Evolutionary conservation across 345 rosid genomes (phyloP), one percentile per base, ranked within the genome.

Genomic region (Citrus australasica): DNA sequence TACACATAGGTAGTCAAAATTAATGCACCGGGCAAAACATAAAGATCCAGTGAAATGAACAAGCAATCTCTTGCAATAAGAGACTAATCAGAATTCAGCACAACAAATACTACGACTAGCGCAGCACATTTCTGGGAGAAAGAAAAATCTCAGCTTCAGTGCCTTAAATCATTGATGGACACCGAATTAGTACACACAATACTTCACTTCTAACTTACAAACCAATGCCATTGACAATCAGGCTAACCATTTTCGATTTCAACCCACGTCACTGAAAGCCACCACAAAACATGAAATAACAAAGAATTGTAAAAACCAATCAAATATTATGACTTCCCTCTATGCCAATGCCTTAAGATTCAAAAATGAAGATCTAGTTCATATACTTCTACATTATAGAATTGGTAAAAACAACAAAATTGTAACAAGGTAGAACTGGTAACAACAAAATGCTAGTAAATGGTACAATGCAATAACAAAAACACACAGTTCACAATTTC

Each of bases 221-320:
- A 35, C 14, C n/a, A 27, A 22, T 75, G 70, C n/a, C 70, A 64
- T 48, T 30, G 78, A n/a, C 78, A 48, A 76, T 33, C 59, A 66
- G 32, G 14, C 27, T 58, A 63, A 48, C 8, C 38, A 51, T 48
- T 64, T 64, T 46, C 78, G 48, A 33, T 75, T 64, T 46, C 78
- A 75, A 53, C 60, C 60, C 46, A 66, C 3, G 65, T 48, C 35
- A 53, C 24, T 33, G 24, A n/a, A 17, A 46, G 32, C 59, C n/a
- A 30, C 16, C n/a, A 22, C 42, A 64, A 46, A 22, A 33, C 62
- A 13, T 30, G 51, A 22, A 65, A n/a, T 8, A 22, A 48, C 46
- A n/a, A 28, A 14, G 17, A 75, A 32, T 13, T 30, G 24, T 51
- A 46, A 27, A 5, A 5, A 5, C 40, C 22, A 42, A 27, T 74